Conservation (phyloP, 2,329 filamentous ascomycete genomes). For the Fusarium circinatum region DNA sequence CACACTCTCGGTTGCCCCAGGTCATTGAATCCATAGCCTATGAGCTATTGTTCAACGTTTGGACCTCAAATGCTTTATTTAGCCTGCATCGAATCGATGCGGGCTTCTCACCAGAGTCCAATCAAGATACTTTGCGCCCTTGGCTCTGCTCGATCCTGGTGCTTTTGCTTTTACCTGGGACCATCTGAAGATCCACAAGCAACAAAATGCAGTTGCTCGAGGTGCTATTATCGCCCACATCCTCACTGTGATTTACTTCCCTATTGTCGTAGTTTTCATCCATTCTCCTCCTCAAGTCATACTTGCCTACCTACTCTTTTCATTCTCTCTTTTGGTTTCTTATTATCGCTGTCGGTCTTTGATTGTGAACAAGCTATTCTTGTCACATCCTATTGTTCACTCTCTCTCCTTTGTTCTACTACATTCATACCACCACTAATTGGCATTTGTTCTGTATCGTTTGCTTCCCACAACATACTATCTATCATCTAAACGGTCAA, state of each 20-base stretch:
- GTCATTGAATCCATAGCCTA: conserved; percentile 41
- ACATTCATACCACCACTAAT: conserved; percentile 9
- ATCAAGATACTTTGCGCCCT: conserved; percentile 38
- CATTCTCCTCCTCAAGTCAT: conserved; percentile 1
- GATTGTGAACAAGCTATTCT: conserved; percentile 9
- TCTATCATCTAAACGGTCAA: conserved; percentile 4
- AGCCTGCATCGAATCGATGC: conserved; percentile 38
- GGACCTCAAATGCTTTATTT: conserved; percentile 42
- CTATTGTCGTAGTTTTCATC: conserved; percentile 16
- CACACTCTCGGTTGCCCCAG: conserved; percentile 45
- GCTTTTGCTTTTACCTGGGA: conserved; percentile 22
- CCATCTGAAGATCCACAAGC: conserved; percentile 21
- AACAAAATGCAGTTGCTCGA: conserved; percentile 23
- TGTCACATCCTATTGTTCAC: conserved; percentile 18
- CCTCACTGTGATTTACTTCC: conserved; percentile 12
- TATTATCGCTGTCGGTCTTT: conserved; percentile 13
- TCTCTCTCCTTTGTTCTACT: conserved; percentile 40
- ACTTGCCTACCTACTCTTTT: conserved; percentile 1
- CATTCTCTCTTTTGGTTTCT: not conserved
- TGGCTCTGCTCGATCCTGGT: conserved; percentile 29
- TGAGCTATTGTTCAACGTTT: conserved; percentile 33
- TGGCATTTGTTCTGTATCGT: conserved; percentile 7
- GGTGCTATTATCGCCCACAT: conserved; percentile 32
- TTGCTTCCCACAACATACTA: conserved; percentile 6
- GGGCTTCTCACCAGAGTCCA: conserved; percentile 32